Evolutionary conservation across 768 basidiomycete genomes (phyloP), one percentile per base, ranked within the genome.

Genomic region (Leccinum boreale): DNA sequence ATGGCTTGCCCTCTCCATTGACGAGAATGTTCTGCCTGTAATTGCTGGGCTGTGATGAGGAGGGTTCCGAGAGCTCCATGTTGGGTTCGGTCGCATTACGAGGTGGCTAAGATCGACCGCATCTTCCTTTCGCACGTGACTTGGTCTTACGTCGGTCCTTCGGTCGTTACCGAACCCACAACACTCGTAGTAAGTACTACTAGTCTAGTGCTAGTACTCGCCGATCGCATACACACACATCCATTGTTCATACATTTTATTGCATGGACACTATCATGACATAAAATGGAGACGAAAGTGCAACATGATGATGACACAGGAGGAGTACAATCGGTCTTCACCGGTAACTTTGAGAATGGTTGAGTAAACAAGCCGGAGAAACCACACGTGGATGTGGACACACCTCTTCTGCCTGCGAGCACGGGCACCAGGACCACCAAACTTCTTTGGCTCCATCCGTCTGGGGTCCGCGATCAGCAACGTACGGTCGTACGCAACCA

Each of bases 381-480:
- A 35, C 31, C 24, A 15, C 7, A 48, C 14, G 14, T 5, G 42
- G 17, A 56, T 11, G 17, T 36, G 29, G 36, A 44, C 57, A 60
- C 62, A 94, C 92, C 89, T 92, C 84, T 96, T 97, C 82, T 97
- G 95, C 78, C 94, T 89, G 81, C 94, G 91, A 58, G 94, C 94
- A 84, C 95, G 92, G 65, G 95, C 95, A 87, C 95, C 95, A 75
- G 81, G 83, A 82, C 95, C 95, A 84, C 95, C 96, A 75, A 98
- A 98, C 80, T 96, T 97, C 87, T 98, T 98, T 68, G 96, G 96
- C 76, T 98, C 96, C 89, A 90, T 92, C 81, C 96, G 89, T 79
- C 97, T 87, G 64, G 93, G 94, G 74, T 96, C 94, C 56, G 94
- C 90, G 64, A 95, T 94, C 69, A 95, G 76, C 60, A 96, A 78